These are phyloP conservation scores for Cutaneotrichosporon mucoides DNA, from an alignment of 1,284 basidiomycete species.

Conservation along the genomic window DNA sequence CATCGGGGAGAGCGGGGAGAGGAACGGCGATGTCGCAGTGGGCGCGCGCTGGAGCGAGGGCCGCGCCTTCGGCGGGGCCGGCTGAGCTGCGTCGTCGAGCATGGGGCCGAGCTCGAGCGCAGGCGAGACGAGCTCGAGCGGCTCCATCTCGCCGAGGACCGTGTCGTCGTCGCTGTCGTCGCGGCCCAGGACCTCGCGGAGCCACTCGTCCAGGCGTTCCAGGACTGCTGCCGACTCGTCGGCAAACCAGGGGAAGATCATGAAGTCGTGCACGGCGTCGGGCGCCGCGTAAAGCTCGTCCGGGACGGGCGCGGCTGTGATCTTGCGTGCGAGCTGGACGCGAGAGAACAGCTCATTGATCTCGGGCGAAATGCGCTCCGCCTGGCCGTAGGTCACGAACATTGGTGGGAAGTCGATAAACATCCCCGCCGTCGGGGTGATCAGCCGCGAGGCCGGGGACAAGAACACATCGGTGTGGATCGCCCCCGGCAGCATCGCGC, in stretches of 20 bases:
- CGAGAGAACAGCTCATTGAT: conserved; percentile 33
- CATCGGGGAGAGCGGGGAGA: neutral
- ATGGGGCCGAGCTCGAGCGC: neutral
- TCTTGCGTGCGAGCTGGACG: conserved; percentile 17
- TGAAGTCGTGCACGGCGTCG: conserved; percentile 44
- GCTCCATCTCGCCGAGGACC: neutral
- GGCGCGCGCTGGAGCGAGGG: neutral
- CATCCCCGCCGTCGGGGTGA: conserved; percentile 16
- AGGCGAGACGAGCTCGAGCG: neutral
- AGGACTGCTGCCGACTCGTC: conserved; percentile 35
- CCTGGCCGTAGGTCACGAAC: conserved; percentile 40
- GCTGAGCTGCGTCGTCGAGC: neutral
- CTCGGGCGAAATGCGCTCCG: conserved; percentile 37
- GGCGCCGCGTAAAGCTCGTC: conserved; percentile 26
- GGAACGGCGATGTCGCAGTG: neutral
- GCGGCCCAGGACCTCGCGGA: conserved; percentile 27
- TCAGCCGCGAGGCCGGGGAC: conserved; percentile 35
- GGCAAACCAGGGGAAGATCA: conserved; percentile 43
- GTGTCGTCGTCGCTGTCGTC: conserved; percentile 12
- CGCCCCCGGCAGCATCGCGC: conserved; percentile 28
- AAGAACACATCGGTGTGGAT: conserved; percentile 38
- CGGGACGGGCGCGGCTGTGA: neutral
- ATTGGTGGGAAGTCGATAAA: conserved; percentile 38
- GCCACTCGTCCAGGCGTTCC: conserved; percentile 38
- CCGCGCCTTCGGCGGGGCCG: neutral